Base-by-base conservation (phyloP, 352 stramenopile genomes). In the Plasmopara muralis region DNA sequence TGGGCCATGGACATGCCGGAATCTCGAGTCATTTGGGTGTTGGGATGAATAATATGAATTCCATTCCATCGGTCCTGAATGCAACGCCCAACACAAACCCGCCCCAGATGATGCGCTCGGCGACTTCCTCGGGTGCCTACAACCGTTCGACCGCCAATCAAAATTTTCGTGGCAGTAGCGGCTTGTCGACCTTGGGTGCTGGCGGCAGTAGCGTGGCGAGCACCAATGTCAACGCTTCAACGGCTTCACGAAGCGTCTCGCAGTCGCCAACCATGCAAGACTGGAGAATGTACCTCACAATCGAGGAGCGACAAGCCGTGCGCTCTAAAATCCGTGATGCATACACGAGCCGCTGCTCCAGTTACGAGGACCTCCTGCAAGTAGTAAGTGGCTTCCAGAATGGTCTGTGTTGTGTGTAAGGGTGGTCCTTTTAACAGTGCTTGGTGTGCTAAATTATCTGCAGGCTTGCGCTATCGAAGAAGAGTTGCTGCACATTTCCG, bases 271-370 rank as follows among this genome's bases (percentile, higher is more conserved):
- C 64, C 18, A 90, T 90, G 80, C 78, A 89, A 62, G 83, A 95
- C 60, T 95, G 85, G 85, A 71, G 85, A 41, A 92, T 89, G 82
- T 93, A 90, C 53, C 57, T 95, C 51, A 95, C 82, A n/a, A 91
- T 95, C 57, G 85, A 95, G 62, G 85, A 95, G 62, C 82, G 85
- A 37, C 82, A 92, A 65, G 80, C 83, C 38, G 80, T 95, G 51
- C 82, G 85, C 33, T 88, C 79, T 43, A 92, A 92, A 73, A 93
- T 95, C 43, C 74, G 76, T 5, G 81, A 93, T 49, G 85, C 85
- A 6, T 95, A 95, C 65, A 90, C 69, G 20, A 92, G 74, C 53
- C 75, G 77, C 54, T 95, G 85, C 66, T 68, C 73, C 42, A 87
- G 71, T 13, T 95, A 92, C 66, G 85, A 95, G 57, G 85, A 95